These are phyloP conservation scores for Oenanthe javanica DNA, from an alignment of 140 eudicot species.

Conservation along the genomic window DNA sequence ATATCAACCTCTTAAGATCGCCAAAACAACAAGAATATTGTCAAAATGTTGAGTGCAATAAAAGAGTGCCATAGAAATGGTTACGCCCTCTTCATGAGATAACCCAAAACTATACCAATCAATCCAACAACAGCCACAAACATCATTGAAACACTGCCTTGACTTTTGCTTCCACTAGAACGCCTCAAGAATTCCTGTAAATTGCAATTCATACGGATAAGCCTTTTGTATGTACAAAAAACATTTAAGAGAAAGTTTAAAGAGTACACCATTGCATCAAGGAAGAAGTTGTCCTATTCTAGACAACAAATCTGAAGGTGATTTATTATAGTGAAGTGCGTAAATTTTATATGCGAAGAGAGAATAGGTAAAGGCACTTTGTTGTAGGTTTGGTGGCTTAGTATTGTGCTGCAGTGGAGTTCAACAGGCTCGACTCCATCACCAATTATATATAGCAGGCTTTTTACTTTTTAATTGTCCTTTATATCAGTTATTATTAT, in stretches of 20 bases:
- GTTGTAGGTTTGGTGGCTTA: background rate
- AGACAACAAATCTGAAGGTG: background rate
- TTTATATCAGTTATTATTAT: background rate
- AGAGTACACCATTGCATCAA: background rate
- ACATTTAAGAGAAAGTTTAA: background rate
- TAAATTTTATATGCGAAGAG: background rate
- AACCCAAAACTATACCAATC: conserved; percentile 9
- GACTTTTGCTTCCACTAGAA: conserved; percentile 34
- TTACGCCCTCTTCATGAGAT: conserved; percentile 10
- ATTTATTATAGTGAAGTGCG: conserved; percentile 24
- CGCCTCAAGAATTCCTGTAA: conserved; percentile 68
- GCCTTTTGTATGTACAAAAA: background rate
- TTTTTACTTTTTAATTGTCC: background rate
- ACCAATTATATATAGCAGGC: background rate
- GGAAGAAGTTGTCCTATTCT: background rate
- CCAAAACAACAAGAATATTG: conserved; percentile 2
- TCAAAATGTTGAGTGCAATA: background rate
- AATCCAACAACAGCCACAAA: conserved; percentile 2
- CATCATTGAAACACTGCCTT: conserved; percentile 50
- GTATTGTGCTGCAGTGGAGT: background rate
- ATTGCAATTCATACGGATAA: background rate
- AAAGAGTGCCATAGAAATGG: background rate
- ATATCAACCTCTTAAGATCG: conserved; percentile 2
- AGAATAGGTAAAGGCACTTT: background rate
- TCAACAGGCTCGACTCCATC: background rate